Percentiles rank a stretch among this genome's conserved stretches.
Evolutionary conservation across 2,329 filamentous ascomycete genomes (phyloP).

Genomic region (Clarireedia paspali): DNA sequence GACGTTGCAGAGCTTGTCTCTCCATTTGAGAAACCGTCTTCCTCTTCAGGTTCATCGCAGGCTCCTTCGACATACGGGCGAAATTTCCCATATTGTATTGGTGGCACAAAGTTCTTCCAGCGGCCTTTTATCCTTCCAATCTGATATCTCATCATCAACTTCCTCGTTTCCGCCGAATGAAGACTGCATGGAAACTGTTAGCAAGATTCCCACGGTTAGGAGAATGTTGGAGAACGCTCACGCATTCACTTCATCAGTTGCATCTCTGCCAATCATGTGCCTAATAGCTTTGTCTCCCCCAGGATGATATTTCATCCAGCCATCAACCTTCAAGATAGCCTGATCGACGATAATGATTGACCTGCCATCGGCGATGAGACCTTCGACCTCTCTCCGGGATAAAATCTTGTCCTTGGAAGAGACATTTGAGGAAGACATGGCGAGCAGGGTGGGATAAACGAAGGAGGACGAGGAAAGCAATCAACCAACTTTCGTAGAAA

Average conservation of each 20-base stretch:
- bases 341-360: constrained; percentile 75
- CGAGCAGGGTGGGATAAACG: background rate
- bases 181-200: constrained; percentile 45
- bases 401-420: constrained; percentile 31
- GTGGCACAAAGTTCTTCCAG: constrained; percentile 85
- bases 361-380: constrained; percentile 72
- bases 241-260: constrained; percentile 89
- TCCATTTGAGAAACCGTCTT: constrained; percentile 21
- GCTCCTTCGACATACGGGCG: constrained; percentile 40
- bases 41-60: constrained; percentile 30
- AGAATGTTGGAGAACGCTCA: constrained; percentile 38
- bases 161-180: constrained; percentile 70
- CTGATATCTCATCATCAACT: constrained; percentile 70
- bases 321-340: constrained; percentile 77
- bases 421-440: constrained; percentile 8
- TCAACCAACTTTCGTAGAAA: background rate
- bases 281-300: constrained; percentile 85
- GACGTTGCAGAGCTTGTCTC: constrained; percentile 22
- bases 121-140: constrained; percentile 74
- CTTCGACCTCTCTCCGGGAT: constrained; percentile 63
- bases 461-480: background rate
- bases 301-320: constrained; percentile 84
- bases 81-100: constrained; percentile 83
- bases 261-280: constrained; percentile 91
- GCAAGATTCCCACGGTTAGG: background rate